phyloP scores from a whole-genome alignment of 176 grass and related monocot genomes.

The Guadua angustifolia region DNA sequence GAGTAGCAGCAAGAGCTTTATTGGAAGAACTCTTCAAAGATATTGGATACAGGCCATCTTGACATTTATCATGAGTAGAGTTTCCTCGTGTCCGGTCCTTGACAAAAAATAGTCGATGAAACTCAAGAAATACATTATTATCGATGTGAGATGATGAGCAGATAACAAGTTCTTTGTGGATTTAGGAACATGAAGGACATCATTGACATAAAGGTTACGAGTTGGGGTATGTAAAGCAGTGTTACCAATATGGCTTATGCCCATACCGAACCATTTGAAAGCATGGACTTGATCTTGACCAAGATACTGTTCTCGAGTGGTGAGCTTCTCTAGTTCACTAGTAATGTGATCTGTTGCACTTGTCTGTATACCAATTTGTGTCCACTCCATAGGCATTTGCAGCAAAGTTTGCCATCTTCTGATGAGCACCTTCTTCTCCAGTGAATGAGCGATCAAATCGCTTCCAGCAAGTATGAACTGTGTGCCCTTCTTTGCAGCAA shows the following conservation, averaged over 20 bases:
- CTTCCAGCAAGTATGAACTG: background rate
- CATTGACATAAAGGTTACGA: no score
- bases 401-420: background rate
- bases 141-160: no score
- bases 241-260: background rate
- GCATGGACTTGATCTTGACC: background rate
- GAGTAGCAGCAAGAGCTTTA: no score
- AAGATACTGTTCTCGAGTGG: background rate
- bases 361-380: background rate
- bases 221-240: background rate
- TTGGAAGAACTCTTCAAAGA: no score
- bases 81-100: no score
- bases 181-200: no score
- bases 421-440: background rate
- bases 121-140: no score
- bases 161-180: no score
- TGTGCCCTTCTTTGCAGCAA: background rate
- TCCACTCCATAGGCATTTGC: background rate
- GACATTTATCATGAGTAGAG: no score
- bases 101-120: no score
- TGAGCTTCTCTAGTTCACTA: background rate
- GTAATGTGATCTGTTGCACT: background rate
- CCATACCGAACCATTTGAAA: background rate
- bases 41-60: no score
- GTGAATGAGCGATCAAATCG: background rate